Base-by-base conservation (phyloP, 148 eudicot genomes). In the Camellia lanceoleosa region DNA sequence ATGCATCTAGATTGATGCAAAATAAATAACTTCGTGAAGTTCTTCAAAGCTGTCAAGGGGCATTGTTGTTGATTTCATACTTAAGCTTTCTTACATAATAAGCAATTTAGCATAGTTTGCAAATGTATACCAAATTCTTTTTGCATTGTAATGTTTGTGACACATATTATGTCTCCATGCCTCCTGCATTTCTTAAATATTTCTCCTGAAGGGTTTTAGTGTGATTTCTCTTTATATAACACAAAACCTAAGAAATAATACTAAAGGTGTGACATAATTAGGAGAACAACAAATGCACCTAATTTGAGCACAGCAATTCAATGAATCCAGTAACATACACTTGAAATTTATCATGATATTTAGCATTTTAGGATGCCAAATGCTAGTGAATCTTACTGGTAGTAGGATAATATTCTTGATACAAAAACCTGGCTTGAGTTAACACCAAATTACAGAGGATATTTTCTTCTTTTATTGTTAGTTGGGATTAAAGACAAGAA, bases 91-190 rank as follows among this genome's bases (percentile, higher is more conserved):
- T 2, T 2, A 51, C 4, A 8, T 51, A 43, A 5, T 8, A 10
- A 73, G 61, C 76, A 52, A 73, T 12, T 51, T 20, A 73, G 30
- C 60, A 14, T 8, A n/a, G 41, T 49, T 71, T 47, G 38, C 14
- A 68, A 41, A 51, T 41, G n/a, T 71, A 13, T 19, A 71, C 61
- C 61, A 56, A 38, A 73, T 54, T 46, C 73, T 47, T 69, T 69
- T 69, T 69, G 76, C 46, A 54, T 20, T 8, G 55, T 5, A 55
- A 54, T 20, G 59, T 73, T 11, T 54, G 43, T 4, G 41, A 51
- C 46, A 55, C 9, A 10, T 43, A 44, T 73, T 73, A 30, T 30
- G 54, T 54, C 8, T 46, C 73, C 73, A 71, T 7, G 2, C 13
- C 4, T 20, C 6, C 16, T 54, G 18, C 43, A 72, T 23, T 68